Percentiles rank a stretch among this genome's conserved stretches.
Conservation (phyloP, 192 early-diverging fungal genomes). For the Chytriomyces sp. region DNA sequence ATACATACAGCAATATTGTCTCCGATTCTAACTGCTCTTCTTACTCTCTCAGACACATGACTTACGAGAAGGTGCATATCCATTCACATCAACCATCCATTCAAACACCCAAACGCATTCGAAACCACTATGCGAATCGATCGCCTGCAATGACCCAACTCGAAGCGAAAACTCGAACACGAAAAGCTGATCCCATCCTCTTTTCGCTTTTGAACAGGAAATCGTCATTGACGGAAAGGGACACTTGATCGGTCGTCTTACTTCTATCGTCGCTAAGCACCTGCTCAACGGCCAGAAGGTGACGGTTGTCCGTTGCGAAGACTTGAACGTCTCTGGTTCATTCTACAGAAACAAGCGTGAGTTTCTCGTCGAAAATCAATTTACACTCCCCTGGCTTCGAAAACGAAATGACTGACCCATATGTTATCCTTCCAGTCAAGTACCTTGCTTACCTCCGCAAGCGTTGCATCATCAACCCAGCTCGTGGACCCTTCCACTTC, state of each 20-base stretch:
- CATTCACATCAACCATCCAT: not conserved
- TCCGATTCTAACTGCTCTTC: not conserved
- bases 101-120: not conserved
- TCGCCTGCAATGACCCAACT: not conserved
- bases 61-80: constrained; percentile 33
- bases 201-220: constrained; percentile 65
- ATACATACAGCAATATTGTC: too few relatives aligned
- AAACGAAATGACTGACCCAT: not conserved
- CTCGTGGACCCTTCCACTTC: constrained; percentile 98
- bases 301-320: constrained; percentile 97
- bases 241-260: constrained; percentile 96
- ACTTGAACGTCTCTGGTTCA: constrained; percentile 96
- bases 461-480: constrained; percentile 96
- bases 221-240: constrained; percentile 99
- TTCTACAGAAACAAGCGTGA: constrained; percentile 99
- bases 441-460: constrained; percentile 97
- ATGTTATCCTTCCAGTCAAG: constrained; percentile 66
- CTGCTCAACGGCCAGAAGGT: constrained; percentile 96
- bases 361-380: constrained; percentile 37
- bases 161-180: constrained; percentile 6
- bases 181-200: not conserved
- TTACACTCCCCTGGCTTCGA: not conserved
- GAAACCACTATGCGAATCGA: not conserved
- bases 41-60: constrained; percentile 6
- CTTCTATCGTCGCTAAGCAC: constrained; percentile 98